Conservation (phyloP, 2,329 filamentous ascomycete genomes). For the Penicillium sp. region DNA sequence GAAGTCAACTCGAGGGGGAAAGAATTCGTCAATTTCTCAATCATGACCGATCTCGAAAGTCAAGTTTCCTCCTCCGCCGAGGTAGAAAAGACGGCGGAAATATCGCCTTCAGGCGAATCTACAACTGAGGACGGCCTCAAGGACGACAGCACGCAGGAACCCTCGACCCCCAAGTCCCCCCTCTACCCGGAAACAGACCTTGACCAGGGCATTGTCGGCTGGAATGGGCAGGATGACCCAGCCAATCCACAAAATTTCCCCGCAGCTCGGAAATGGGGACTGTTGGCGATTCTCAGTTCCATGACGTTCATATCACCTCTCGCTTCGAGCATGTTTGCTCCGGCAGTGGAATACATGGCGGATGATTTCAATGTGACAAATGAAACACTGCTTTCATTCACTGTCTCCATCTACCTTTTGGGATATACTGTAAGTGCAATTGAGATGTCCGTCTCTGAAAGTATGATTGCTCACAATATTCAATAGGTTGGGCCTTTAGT, state of each 20-base stretch:
- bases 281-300: conserved; percentile 29
- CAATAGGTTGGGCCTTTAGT: conserved; percentile 51
- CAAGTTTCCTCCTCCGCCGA: background rate
- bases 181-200: conserved; percentile 13
- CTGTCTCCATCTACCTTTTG: conserved; percentile 56
- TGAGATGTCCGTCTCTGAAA: conserved; percentile 34
- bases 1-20: background rate
- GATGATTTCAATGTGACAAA: conserved; percentile 52
- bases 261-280: conserved; percentile 31
- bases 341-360: conserved; percentile 61
- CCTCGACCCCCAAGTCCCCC: background rate
- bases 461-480: background rate
- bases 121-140: background rate
- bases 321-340: conserved; percentile 61
- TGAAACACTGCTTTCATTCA: conserved; percentile 56
- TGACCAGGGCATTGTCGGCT: conserved; percentile 12
- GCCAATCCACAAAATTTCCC: conserved; percentile 38
- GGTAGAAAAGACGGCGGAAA: background rate
- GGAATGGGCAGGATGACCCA: conserved; percentile 25
- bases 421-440: conserved; percentile 41
- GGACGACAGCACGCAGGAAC: background rate
- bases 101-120: background rate
- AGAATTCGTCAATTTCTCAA: background rate
- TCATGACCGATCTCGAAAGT: background rate
- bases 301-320: conserved; percentile 39